Evolutionary conservation across 176 grass and related monocot genomes (phyloP), one percentile per base, ranked within the genome.

Genomic region (Carex parvula): DNA sequence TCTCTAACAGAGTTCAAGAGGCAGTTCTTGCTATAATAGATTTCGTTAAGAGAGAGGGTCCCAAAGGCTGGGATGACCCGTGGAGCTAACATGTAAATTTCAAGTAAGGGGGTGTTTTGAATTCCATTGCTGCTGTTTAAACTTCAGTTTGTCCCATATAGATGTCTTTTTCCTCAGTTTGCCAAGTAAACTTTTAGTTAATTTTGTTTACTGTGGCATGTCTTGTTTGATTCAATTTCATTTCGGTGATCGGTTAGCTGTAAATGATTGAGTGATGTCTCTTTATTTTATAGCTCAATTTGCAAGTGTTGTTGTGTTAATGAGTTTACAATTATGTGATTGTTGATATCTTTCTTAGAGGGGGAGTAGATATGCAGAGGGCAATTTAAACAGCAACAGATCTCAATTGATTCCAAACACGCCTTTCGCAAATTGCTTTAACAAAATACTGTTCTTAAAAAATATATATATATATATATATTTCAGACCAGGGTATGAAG

Each of bases 31-130:
- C 93, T 88, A 94, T 99, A 83, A 50, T 99, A 76, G 96, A 99
- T 88, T 99, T 99, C 89, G 89, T 99, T 72, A 99, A 94, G 86
- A 90, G 91, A 86, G 96, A 99, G 84, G 96, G 96, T 44, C 93
- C 91, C 14, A 95, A 94, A 87, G 96, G 96, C 50, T 99, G 96
- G 96, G 96, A 99, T 70, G 96, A 99, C 85, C 96, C 96, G 10
- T 99, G 96, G 96, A 90, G 87, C 80, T 99, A 95, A 90, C 41
- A 56, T 22, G 32, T 10, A 2, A 57, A 48, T 1, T 65, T 52
- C 44, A 14, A 77, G 73, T n/a, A 56, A 6, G 22, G 13, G 24
- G 50, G 18, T 77, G 50, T 77, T 54, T 56, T 56, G 21, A 17
- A 30, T 56, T 55, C 6, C 22, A 55, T 76, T 76, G 72, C 48